phyloP scores from a whole-genome alignment of 768 basidiomycete genomes.

The Kwoniella heveanensis region DNA sequence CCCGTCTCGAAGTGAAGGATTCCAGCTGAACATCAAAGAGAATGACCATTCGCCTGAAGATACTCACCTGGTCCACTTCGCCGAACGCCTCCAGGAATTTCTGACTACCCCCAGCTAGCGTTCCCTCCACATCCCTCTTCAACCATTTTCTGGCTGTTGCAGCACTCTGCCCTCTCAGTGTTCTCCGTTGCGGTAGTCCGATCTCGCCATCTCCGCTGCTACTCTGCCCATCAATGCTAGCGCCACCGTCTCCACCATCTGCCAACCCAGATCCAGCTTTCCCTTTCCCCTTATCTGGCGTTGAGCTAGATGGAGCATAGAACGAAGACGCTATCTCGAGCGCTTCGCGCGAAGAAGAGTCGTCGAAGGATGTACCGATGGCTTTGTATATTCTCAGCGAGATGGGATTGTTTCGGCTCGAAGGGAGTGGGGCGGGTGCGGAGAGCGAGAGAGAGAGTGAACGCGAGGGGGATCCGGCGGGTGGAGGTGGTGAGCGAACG shows the following conservation, averaged over 20 bases:
- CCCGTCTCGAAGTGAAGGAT: too few relatives aligned
- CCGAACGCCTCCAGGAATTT: conserved; percentile 81
- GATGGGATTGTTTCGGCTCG: conserved; percentile 62
- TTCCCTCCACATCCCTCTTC: conserved; percentile 79
- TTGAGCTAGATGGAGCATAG: conserved; percentile 59
- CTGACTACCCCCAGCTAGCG: conserved; percentile 76
- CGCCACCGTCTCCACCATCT: neutral
- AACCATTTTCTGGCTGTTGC: conserved; percentile 75
- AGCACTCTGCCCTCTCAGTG: conserved; percentile 58
- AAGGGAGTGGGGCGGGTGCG: conserved; percentile 18
- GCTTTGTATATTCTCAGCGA: conserved; percentile 89
- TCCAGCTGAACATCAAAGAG: too few relatives aligned
- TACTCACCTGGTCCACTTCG: conserved; percentile 83
- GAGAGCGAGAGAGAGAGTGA: conserved; percentile 18
- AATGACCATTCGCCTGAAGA: too few relatives aligned
- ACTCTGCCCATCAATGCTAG: neutral
- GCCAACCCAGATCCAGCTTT: conserved; percentile 13
- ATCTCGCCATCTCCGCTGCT: neutral
- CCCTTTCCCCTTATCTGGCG: conserved; percentile 24
- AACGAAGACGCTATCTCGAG: conserved; percentile 78
- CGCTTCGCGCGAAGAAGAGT: conserved; percentile 64
- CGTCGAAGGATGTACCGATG: conserved; percentile 65
- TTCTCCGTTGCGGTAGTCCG: conserved; percentile 26
- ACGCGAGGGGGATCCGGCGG: conserved; percentile 21
- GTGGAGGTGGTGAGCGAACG: conserved; percentile 6